Percentiles rank a stretch among this genome's conserved stretches.
phyloP scores from a whole-genome alignment of 1,284 basidiomycete species.

The Rhodotorula sp. region DNA sequence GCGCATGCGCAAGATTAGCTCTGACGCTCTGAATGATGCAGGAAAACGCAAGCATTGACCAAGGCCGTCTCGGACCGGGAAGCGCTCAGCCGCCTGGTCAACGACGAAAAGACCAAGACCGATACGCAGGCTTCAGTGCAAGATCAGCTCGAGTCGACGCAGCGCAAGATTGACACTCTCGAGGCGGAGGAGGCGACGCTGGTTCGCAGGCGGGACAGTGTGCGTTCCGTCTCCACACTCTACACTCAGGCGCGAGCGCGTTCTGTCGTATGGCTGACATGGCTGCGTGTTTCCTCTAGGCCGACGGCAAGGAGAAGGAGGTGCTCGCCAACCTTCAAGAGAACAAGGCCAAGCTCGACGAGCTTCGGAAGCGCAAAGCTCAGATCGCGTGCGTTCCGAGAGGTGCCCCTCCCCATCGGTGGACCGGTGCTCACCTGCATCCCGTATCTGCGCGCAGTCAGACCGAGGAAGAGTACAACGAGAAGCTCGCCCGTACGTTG shows the following conservation, averaged over 20 bases:
- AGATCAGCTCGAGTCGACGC: constrained; percentile 64
- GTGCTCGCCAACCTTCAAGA: constrained; percentile 69
- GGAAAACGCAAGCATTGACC: constrained; percentile 67
- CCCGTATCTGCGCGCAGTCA: constrained; percentile 57
- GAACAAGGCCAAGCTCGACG: constrained; percentile 59
- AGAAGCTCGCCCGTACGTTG: constrained; percentile 79
- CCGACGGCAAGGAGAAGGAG: constrained; percentile 54
- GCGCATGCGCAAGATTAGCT: too few species aligned
- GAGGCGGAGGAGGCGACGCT: constrained; percentile 61
- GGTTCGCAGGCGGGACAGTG: constrained; percentile 61
- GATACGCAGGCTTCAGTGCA: constrained; percentile 59
- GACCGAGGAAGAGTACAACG: constrained; percentile 83
- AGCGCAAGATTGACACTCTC: constrained; percentile 61
- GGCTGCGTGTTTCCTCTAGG: constrained; percentile 5
- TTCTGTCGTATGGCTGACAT: background rate
- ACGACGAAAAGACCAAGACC: constrained; percentile 73
- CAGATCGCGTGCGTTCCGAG: constrained; percentile 14
- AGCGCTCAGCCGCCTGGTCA: constrained; percentile 71
- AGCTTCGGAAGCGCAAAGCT: constrained; percentile 25
- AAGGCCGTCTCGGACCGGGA: constrained; percentile 85
- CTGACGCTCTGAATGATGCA: constrained; percentile 45
- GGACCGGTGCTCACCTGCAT: background rate
- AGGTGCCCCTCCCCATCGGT: background rate
- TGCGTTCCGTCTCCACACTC: constrained; percentile 45
- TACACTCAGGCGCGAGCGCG: background rate